A percentile compares a stretch with the other conserved stretches of the same genome.
phyloP scores from a whole-genome alignment of 2,329 filamentous ascomycete species.

The Ceratocystis alfenasii region DNA sequence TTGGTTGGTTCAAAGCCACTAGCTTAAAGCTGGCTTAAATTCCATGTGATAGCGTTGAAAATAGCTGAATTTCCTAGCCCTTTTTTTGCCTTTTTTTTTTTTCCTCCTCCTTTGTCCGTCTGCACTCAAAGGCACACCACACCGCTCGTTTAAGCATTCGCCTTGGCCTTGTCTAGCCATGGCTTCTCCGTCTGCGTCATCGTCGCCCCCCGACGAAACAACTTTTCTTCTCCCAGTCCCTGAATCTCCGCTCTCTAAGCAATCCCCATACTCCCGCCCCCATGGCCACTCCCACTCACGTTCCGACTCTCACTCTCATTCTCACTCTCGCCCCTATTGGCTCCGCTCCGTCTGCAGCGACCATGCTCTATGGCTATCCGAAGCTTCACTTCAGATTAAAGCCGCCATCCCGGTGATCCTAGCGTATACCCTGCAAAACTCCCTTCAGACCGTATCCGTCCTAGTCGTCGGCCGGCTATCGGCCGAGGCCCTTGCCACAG shows the following conservation, averaged over 20 bases:
- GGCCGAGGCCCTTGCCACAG: constrained; percentile 66
- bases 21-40: too few relatives aligned
- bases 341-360: background rate
- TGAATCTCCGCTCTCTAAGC: background rate
- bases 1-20: too few relatives aligned
- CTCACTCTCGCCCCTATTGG: background rate
- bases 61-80: background rate
- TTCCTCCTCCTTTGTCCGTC: background rate
- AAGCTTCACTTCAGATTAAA: constrained; percentile 57
- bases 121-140: background rate
- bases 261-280: background rate
- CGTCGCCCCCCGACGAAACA: constrained; percentile 12
- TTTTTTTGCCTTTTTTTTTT: background rate
- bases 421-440: constrained; percentile 77
- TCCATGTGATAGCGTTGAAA: background rate
- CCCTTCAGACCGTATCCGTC: constrained; percentile 69
- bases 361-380: constrained; percentile 33
- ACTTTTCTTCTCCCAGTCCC: constrained; percentile 5
- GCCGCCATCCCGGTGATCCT: constrained; percentile 67
- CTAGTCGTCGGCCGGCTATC: constrained; percentile 69
- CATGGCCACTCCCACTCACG: background rate
- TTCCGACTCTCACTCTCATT: background rate
- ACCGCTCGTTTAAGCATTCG: too few relatives aligned
- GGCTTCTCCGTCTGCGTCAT: background rate
- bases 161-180: background rate